These are phyloP conservation scores for Eucalyptus lansdowneana DNA, from an alignment of 345 rosid species.

Conservation along the genomic window DNA sequence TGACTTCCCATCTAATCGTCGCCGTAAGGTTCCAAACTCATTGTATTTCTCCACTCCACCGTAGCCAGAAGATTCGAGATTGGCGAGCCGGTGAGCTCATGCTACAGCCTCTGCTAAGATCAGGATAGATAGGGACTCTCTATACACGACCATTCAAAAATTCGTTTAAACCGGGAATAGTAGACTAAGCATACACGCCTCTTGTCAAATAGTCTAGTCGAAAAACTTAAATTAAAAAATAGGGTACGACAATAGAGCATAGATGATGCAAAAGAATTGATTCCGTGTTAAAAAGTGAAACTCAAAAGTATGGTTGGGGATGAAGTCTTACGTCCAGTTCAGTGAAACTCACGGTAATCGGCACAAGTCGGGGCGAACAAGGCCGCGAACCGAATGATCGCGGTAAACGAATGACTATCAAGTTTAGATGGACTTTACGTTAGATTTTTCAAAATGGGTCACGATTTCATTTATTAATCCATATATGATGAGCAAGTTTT, in stretches of 20 bases:
- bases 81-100: background rate
- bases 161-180: background rate
- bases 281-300: fast-evolving
- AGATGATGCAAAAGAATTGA: background rate
- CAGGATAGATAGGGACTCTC: background rate
- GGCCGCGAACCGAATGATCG: fast-evolving
- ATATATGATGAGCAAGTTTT: no score
- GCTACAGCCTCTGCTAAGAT: background rate
- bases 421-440: fast-evolving
- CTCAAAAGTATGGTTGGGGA: background rate
- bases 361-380: fast-evolving
- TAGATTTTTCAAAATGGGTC: no score
- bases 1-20: background rate
- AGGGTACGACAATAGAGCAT: fast-evolving
- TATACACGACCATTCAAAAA: background rate
- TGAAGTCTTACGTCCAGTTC: fast-evolving
- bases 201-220: background rate
- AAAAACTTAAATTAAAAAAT: background rate
- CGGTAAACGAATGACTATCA: fast-evolving
- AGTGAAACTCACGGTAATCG: fast-evolving
- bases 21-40: background rate
- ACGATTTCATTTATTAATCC: no score
- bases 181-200: background rate
- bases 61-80: background rate
- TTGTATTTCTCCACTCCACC: background rate